Evolutionary conservation across 2,329 filamentous ascomycete genomes (phyloP).

Genomic region (Lecanicillium sp.): DNA sequence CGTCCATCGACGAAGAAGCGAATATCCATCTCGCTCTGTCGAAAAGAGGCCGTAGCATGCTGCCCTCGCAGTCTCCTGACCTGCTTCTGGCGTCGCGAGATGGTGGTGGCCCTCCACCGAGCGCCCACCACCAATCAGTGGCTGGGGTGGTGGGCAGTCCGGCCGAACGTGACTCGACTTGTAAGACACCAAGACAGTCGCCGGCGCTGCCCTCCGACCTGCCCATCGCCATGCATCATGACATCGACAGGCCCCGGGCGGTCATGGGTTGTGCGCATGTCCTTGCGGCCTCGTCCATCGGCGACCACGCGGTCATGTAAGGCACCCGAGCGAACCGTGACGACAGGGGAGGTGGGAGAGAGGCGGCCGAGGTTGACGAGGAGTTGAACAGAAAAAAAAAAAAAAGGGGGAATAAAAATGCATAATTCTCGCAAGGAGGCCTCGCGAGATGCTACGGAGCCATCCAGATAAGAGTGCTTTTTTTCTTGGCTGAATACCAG

Average conservation of each 20-base stretch:
- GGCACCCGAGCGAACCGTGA: constrained; percentile 18
- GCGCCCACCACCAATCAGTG: constrained; percentile 16
- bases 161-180: constrained; percentile 31
- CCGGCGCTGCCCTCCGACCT: constrained; percentile 12
- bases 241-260: constrained; percentile 21
- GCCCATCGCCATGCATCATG: constrained; percentile 18
- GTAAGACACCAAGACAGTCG: constrained; percentile 31
- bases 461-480: not conserved
- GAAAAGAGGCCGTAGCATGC: not conserved
- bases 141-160: constrained; percentile 21
- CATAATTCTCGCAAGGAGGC: too few species aligned
- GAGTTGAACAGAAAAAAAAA: not conserved
- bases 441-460: not conserved
- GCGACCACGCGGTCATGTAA: constrained; percentile 26
- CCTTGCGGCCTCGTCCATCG: constrained; percentile 4
- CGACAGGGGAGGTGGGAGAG: not conserved
- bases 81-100: constrained; percentile 9
- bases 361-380: not conserved
- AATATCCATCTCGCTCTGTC: not conserved
- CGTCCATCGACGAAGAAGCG: not conserved
- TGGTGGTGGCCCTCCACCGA: constrained; percentile 17
- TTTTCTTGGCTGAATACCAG: too few species aligned
- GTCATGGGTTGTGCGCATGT: constrained; percentile 21
- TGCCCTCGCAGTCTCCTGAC: constrained; percentile 11
- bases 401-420: too few species aligned